A percentile compares a stretch with the other conserved stretches of the same genome.
Evolutionary conservation across 2,329 filamentous ascomycete species (phyloP).

Genomic region (Cordyceps cicadae): DNA sequence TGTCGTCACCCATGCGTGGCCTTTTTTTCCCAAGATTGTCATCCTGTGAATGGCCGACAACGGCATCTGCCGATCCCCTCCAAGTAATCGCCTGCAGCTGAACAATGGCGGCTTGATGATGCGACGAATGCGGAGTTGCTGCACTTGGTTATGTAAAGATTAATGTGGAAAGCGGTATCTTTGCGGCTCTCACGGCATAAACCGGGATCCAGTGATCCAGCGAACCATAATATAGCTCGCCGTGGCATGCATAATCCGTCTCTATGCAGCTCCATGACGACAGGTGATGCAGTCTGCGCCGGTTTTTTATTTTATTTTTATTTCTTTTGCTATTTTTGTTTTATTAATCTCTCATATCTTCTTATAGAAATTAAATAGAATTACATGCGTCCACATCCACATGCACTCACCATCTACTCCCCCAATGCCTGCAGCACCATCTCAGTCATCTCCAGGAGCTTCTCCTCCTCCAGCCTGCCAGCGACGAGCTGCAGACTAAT

Average conservation of each 20-base stretch:
- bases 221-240: neutral
- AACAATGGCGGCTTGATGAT: neutral
- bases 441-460: conserved; percentile 27
- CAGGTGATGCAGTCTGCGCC: neutral
- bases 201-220: neutral
- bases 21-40: neutral
- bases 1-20: conserved; percentile 1
- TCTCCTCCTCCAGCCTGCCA: conserved; percentile 33
- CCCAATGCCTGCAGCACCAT: conserved; percentile 17
- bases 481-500: conserved; percentile 37
- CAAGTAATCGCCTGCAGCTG: neutral
- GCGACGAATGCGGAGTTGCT: neutral
- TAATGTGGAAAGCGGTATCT: neutral
- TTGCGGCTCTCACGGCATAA: neutral
- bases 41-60: neutral
- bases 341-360: too few species aligned
- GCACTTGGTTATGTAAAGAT: too few species aligned
- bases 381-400: neutral
- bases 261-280: neutral
- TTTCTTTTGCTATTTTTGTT: neutral
- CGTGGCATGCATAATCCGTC: neutral
- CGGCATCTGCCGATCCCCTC: neutral
- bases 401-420: neutral
- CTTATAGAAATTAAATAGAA: too few species aligned
- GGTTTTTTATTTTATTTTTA: neutral